These are phyloP conservation scores for Blastobotrys muscicola DNA, from an alignment of 805 yeast species.

Conservation along the genomic window DNA sequence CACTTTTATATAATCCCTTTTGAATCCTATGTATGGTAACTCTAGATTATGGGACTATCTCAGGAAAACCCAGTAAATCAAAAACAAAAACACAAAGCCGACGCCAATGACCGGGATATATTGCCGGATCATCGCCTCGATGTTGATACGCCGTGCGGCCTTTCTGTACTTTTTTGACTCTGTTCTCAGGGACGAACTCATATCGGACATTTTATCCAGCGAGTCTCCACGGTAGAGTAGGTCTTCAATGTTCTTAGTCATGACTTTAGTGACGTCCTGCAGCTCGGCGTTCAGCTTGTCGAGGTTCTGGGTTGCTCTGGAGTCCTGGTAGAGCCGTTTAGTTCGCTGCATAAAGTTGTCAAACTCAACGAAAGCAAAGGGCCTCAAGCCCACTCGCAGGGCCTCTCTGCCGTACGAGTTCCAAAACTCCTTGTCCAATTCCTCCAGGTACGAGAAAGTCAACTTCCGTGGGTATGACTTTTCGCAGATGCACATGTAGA, in stretches of 20 bases:
- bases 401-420: conserved; percentile 70
- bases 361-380: conserved; percentile 82
- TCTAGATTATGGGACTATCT: conserved; percentile 21
- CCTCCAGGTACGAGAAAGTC: conserved; percentile 79
- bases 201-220: conserved; percentile 77
- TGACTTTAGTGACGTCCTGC: conserved; percentile 87
- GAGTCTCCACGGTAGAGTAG: conserved; percentile 90
- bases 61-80: conserved; percentile 75
- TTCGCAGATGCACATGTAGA: conserved; percentile 73
- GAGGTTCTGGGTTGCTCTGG: conserved; percentile 79
- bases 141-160: conserved; percentile 83
- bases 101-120: conserved; percentile 80
- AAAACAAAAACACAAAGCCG: conserved; percentile 56
- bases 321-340: conserved; percentile 80
- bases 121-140: conserved; percentile 80
- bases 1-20: neutral
- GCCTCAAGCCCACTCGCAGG: conserved; percentile 55
- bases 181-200: conserved; percentile 67
- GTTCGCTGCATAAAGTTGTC: conserved; percentile 67
- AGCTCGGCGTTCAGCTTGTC: conserved; percentile 81
- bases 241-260: conserved; percentile 96
- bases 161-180: conserved; percentile 82
- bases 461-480: conserved; percentile 75
- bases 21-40: neutral
- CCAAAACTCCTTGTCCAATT: conserved; percentile 70